These are phyloP conservation scores for Neocatenulostroma microsporum DNA, from an alignment of 2,329 filamentous ascomycete genomes.

Conservation along the genomic window DNA sequence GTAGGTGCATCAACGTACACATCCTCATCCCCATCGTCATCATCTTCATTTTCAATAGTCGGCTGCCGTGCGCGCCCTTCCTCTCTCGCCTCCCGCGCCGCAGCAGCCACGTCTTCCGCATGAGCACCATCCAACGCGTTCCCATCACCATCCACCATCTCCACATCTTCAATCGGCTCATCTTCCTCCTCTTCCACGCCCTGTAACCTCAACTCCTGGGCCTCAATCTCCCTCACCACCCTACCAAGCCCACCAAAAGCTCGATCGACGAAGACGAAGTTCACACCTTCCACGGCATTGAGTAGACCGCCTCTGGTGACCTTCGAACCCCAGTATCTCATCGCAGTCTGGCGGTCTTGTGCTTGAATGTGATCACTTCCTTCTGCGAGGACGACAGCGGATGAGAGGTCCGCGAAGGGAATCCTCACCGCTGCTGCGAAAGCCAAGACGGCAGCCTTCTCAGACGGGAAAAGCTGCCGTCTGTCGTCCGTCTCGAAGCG, in stretches of 20 bases:
- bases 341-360: slow-evolving; percentile 39
- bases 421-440: slow-evolving; percentile 48
- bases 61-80: not conserved
- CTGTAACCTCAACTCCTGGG: slow-evolving; percentile 17
- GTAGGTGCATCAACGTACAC: slow-evolving; percentile 8
- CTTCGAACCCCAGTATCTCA: slow-evolving; percentile 52
- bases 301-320: slow-evolving; percentile 54
- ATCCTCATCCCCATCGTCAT: not conserved
- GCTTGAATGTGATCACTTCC: slow-evolving; percentile 20
- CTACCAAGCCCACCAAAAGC: slow-evolving; percentile 55
- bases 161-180: slow-evolving; percentile 14
- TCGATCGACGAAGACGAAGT: slow-evolving; percentile 50
- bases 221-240: slow-evolving; percentile 18
- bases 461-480: slow-evolving; percentile 45
- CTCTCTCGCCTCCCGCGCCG: slow-evolving; percentile 6
- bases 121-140: slow-evolving; percentile 11
- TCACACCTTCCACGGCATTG: slow-evolving; percentile 48
- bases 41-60: not conserved
- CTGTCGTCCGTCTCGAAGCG: slow-evolving; percentile 50
- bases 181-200: slow-evolving; percentile 14
- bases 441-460: slow-evolving; percentile 49
- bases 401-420: slow-evolving; percentile 45
- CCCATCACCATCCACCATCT: slow-evolving; percentile 13
- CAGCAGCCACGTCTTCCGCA: slow-evolving; percentile 15
- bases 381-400: slow-evolving; percentile 23